Base-by-base conservation (phyloP, 2,329 filamentous ascomycete species). In the Basipetospora sp. region DNA sequence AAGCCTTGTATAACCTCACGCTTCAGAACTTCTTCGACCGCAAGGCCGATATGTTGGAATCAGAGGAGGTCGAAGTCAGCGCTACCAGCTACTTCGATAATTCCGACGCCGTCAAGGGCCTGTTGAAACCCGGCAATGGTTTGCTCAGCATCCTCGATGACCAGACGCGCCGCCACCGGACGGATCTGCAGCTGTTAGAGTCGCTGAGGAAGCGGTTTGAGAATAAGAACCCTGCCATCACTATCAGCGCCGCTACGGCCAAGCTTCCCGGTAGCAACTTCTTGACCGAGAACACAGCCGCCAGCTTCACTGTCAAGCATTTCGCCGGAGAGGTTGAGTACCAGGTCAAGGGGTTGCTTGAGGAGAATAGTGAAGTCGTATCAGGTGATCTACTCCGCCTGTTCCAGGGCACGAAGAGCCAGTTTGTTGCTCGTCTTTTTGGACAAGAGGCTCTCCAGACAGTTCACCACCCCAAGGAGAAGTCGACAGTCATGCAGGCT, bases 61-160 rank as follows among this genome's bases (percentile, higher is more conserved):
- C 80, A 2, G 90, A 98, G 55, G 90, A 98, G 54, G 84, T 98
- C 26, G 76, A 69, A 22, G 84, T 98, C 3, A 73, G 87, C 2
- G 79, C 87, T 1, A 94, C 88, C 0, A 94, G 85, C 61, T 98
- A 96, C 58, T 98, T 94, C 49, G 90, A 98, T 58, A 98, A 96
- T 57, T 86, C 83, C 0, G 90, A 96, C 55, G 86, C 88, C 8
- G 86, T 94, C 43, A 85, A 82, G 50, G 88, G 86, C 10, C 68
- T 98, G 22, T 65, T 98, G 39, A 98, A 96, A 62, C 70, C 84
- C 40, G 85, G 87, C 18, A 96, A 96, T 50, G 90, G 90, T 31
- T 65, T 98, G 28, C 67, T 98, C 15, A 87, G 85, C 57, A 98
- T 98, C 44, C 65, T 98, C 1, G 90, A 98, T 52, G 90, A 98